These are phyloP conservation scores for Fragaria vesca DNA, from an alignment of 306 rosid genomes.

Conservation along the genomic window DNA sequence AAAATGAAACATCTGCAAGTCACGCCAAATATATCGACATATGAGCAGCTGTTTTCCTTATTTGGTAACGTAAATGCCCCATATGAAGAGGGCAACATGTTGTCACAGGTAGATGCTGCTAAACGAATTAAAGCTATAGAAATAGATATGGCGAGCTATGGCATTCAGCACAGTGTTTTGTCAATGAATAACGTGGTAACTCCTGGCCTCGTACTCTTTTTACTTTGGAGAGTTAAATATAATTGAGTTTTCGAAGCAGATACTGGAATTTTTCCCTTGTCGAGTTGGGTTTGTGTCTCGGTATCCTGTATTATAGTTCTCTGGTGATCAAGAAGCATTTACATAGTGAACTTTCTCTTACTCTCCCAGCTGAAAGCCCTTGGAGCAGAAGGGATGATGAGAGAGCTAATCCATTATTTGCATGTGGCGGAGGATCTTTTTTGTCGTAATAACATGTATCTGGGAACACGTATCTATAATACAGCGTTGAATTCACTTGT, in stretches of 20 bases:
- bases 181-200: conserved; percentile 72
- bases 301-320: background rate
- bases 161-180: conserved; percentile 59
- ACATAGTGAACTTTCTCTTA: background rate
- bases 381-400: conserved; percentile 79
- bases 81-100: conserved; percentile 57
- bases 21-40: conserved; percentile 68
- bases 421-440: conserved; percentile 68
- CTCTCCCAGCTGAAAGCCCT: conserved; percentile 64
- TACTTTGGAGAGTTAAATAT: conserved; percentile 19
- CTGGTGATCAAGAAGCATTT: background rate
- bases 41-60: conserved; percentile 66
- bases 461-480: conserved; percentile 55
- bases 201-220: conserved; percentile 25
- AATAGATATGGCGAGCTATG: conserved; percentile 64
- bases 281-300: background rate
- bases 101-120: conserved; percentile 59
- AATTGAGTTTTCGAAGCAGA: background rate
- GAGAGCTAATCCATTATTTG: conserved; percentile 62
- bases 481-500: conserved; percentile 64
- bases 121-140: conserved; percentile 71
- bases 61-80: conserved; percentile 78
- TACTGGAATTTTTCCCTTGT: background rate
- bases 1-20: conserved; percentile 63
- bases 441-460: conserved; percentile 37